phyloP scores from a whole-genome alignment of 805 yeast species.

The Clavispora phyllophila region DNA sequence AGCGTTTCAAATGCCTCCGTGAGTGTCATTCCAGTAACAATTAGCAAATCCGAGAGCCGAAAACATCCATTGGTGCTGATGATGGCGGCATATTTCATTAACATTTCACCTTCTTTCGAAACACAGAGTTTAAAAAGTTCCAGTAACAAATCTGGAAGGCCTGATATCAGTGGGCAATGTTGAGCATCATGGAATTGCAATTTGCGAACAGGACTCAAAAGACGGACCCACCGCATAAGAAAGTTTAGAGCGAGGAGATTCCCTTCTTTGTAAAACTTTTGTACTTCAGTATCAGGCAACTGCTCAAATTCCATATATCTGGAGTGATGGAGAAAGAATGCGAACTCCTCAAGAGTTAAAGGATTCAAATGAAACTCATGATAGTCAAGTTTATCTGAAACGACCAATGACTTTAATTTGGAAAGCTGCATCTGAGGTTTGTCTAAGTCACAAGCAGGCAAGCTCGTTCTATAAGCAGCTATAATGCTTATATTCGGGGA shows the following conservation, averaged over 20 bases:
- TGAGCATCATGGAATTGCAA: neutral
- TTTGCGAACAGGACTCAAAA: neutral
- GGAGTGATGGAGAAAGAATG: slow-evolving; percentile 1
- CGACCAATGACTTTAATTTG: slow-evolving; percentile 1
- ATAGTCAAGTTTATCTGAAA: slow-evolving; percentile 4
- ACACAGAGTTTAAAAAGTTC: slow-evolving; percentile 17
- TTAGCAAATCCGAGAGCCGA: slow-evolving; percentile 31
- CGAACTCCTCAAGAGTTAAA: slow-evolving; percentile 5
- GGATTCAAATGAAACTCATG: slow-evolving; percentile 9
- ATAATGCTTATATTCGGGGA: slow-evolving; percentile 2
- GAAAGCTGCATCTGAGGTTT: neutral
- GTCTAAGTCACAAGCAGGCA: neutral
- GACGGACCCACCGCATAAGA: slow-evolving; percentile 2
- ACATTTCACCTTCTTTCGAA: slow-evolving; percentile 11
- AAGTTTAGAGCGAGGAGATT: slow-evolving; percentile 13
- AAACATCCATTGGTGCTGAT: slow-evolving; percentile 33
- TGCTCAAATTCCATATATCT: neutral
- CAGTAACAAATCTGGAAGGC: neutral
- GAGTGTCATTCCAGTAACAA: slow-evolving; percentile 32
- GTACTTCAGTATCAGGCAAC: neutral
- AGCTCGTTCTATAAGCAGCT: slow-evolving; percentile 3
- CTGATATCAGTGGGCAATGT: neutral
- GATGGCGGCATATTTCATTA: slow-evolving; percentile 40
- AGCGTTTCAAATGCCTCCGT: slow-evolving; percentile 27
- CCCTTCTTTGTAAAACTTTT: slow-evolving; percentile 13